A percentile compares a stretch with the other conserved stretches of the same genome.
Evolutionary conservation across 805 yeast species (phyloP).

Genomic region (Sporopachydermia lactativora): DNA sequence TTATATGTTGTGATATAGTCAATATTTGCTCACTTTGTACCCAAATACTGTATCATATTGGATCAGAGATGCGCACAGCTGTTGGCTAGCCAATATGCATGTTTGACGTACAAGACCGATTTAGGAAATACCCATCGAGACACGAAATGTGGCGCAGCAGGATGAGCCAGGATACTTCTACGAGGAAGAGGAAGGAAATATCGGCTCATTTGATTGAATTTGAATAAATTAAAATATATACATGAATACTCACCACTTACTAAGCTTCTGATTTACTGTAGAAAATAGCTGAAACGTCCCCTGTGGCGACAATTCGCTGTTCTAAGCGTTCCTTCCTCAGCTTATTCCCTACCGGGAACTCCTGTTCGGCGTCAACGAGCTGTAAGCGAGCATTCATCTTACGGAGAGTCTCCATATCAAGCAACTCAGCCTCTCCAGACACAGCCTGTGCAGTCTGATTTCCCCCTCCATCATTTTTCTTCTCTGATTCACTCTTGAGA

Average conservation of each 20-base stretch:
- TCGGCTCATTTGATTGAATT: no score
- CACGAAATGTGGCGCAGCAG: no score
- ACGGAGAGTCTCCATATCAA: slow-evolving; percentile 4
- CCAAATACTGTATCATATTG: no score
- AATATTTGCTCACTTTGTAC: no score
- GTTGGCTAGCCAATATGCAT: no score
- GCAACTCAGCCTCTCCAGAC: neutral
- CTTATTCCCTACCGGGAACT: slow-evolving; percentile 14
- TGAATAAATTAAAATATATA: no score
- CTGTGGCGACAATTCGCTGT: slow-evolving; percentile 53
- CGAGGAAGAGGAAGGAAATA: no score
- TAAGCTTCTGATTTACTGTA: slow-evolving; percentile 28
- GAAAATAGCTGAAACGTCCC: slow-evolving; percentile 44
- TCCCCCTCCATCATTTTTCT: neutral
- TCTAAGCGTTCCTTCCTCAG: slow-evolving; percentile 20
- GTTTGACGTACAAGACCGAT: no score
- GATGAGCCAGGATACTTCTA: no score
- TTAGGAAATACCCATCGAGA: no score
- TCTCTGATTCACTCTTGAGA: neutral
- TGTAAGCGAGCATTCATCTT: slow-evolving; percentile 9
- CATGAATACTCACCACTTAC: slow-evolving; percentile 1
- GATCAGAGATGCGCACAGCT: no score
- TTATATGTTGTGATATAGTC: no score
- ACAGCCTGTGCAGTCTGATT: neutral
- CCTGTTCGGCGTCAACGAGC: slow-evolving; percentile 10